Percentiles rank a stretch among this genome's conserved stretches.
Evolutionary conservation across 495 filamentous ascomycete genomes (phyloP).

Genomic region (Glutinoglossum americanum): DNA sequence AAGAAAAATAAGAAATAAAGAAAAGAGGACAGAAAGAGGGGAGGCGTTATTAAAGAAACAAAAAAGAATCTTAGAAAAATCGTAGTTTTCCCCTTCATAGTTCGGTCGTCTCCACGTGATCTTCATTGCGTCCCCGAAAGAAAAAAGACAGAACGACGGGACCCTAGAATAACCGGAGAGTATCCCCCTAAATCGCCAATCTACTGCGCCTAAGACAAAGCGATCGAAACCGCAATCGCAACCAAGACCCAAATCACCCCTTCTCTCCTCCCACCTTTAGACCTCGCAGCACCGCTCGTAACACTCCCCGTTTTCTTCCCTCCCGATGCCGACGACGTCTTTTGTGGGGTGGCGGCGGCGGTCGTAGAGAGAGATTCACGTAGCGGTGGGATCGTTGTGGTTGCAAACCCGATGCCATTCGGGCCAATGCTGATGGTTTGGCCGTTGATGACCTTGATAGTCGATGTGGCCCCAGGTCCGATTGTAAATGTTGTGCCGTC

Average conservation of each 20-base stretch:
- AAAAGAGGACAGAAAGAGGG: no score
- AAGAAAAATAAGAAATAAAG: no score
- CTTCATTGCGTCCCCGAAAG: no score
- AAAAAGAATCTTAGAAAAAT: no score
- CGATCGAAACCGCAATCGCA: background rate
- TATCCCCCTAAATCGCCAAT: no score
- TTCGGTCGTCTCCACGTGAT: no score
- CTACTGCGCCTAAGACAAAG: background rate
- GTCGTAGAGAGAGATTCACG: background rate
- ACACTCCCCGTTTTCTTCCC: no score
- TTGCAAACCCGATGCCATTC: background rate
- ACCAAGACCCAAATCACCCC: background rate
- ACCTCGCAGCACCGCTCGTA: background rate
- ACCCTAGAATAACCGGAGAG: no score
- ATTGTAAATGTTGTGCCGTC: constrained; percentile 23
- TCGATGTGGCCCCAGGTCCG: constrained; percentile 12
- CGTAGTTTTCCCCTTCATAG: no score
- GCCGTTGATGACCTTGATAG: constrained; percentile 8
- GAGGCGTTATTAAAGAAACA: no score
- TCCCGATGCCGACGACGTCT: background rate
- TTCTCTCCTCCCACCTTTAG: background rate
- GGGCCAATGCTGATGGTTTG: background rate
- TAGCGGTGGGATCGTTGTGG: background rate
- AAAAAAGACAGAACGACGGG: no score
- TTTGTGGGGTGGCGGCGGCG: background rate